Evolutionary conservation across 2,329 filamentous ascomycete species (phyloP), one percentile per base, ranked within the genome.

Genomic region (Xylariaceae sp.): DNA sequence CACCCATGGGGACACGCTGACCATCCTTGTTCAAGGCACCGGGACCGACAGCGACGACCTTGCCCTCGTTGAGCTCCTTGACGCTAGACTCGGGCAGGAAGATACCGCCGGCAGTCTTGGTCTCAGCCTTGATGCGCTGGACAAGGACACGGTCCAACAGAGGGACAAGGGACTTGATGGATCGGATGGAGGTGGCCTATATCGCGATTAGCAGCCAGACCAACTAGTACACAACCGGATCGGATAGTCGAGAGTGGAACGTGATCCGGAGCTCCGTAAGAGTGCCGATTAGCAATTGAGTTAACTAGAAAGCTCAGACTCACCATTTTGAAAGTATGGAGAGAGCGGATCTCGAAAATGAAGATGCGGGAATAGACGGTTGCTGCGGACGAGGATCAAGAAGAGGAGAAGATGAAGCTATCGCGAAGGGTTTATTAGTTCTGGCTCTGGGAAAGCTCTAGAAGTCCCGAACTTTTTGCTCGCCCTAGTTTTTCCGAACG

Each of bases 81-180:
- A 97, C 91, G 72, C 88, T 90, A 64, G 88, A 92, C 82, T 99
- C 94, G 69, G 94, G 94, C 67, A 99, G 89, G 84, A 95, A 97
- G 83, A 99, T 96, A 72, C 94, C 94, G 73, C 88, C 88, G 70
- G 94, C 92, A 53, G 94, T 99, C 85, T 97, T 97, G 74, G 92
- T 78, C 80, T 97, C 93, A 72, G 93, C 90, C 83, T 97, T 97
- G 80, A 97, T 80, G 78, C 94, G 91, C 87, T 99, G 94, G 69
- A 99, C 91, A 66, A 99, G 88, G 70, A 99, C 92, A 72, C 94
- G 93, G 86, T 99, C 94, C 78, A 99, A 88, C 69, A 99, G 92
- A 65, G 94, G 94, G 61, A 88, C 89, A 71, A 99, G 92, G 73
- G 88, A 87, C 80, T 93, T 94, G 86, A 99, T 92, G 76, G 89